A percentile compares a stretch with the other conserved stretches of the same genome.
These are phyloP conservation scores for Metschnikowia koreensis DNA, from an alignment of 805 yeast species.

Conservation along the genomic window DNA sequence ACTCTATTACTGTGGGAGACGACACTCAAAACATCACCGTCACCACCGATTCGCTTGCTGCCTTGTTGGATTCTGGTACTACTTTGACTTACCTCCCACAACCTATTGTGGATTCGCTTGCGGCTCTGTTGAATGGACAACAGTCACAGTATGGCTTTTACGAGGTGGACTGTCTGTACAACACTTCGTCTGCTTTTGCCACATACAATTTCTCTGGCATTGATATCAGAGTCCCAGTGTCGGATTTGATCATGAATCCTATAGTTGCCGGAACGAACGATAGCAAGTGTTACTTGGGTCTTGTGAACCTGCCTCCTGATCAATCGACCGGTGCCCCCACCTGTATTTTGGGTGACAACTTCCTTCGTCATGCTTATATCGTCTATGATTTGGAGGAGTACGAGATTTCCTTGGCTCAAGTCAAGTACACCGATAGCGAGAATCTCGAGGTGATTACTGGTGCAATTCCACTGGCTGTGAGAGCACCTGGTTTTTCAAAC, in stretches of 20 bases:
- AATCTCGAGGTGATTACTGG: slow-evolving; percentile 47
- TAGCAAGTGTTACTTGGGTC: slow-evolving; percentile 27
- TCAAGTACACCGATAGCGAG: slow-evolving; percentile 24
- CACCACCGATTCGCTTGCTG: slow-evolving; percentile 9
- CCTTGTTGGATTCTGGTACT: slow-evolving; percentile 53
- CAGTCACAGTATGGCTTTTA: slow-evolving; percentile 6
- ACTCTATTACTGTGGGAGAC: slow-evolving; percentile 29
- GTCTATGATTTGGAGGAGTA: slow-evolving; percentile 63
- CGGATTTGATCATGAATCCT: slow-evolving; percentile 25
- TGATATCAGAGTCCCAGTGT: slow-evolving; percentile 48
- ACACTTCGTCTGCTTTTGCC: slow-evolving; percentile 5
- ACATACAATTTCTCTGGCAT: slow-evolving; percentile 57
- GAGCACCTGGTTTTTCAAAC: slow-evolving; percentile 45
- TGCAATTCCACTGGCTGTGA: slow-evolving; percentile 50
- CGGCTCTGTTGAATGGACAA: slow-evolving; percentile 4
- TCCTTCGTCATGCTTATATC: slow-evolving; percentile 41
- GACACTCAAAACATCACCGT: slow-evolving; percentile 12
- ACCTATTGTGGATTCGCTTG: slow-evolving; percentile 21
- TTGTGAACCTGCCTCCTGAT: slow-evolving; percentile 28
- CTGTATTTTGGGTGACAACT: slow-evolving; percentile 50
- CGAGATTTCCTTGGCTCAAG: slow-evolving; percentile 56
- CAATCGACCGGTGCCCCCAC: slow-evolving; percentile 18
- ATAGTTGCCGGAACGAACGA: not conserved
- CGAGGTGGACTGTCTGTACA: slow-evolving; percentile 12
- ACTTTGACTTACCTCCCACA: slow-evolving; percentile 50